phyloP scores from a whole-genome alignment of 768 basidiomycete species.

The Filobasidium floriforme region DNA sequence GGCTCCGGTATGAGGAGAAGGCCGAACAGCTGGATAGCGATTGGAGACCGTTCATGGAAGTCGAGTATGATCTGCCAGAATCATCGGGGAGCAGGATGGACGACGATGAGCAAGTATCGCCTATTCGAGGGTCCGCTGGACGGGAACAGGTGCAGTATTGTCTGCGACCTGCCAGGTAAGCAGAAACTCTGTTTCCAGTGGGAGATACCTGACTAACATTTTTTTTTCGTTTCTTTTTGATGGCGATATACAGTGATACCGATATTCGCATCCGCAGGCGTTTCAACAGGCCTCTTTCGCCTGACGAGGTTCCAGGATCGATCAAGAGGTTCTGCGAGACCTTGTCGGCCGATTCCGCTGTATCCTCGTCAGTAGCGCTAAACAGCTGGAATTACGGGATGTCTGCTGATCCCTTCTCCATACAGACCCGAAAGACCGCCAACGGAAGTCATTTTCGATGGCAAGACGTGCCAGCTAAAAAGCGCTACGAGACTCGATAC shows the following conservation, averaged over 20 bases:
- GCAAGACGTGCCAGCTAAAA: background rate
- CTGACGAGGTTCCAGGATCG: background rate
- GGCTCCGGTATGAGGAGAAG: background rate
- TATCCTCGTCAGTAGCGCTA: background rate
- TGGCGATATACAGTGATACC: background rate
- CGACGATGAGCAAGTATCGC: background rate
- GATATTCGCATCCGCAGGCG: background rate
- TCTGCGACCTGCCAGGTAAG: background rate
- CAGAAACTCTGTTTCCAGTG: background rate
- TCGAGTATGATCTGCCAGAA: background rate
- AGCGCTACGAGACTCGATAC: background rate
- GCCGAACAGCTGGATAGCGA: background rate
- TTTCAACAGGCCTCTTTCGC: background rate
- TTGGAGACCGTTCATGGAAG: conserved; percentile 1
- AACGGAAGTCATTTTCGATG: background rate
- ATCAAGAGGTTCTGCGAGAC: background rate
- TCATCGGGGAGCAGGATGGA: background rate
- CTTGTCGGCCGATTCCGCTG: background rate
- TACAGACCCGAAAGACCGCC: background rate
- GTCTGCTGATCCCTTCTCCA: background rate
- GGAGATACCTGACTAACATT: no score
- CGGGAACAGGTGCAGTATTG: conserved; percentile 4
- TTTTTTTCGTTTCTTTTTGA: no score
- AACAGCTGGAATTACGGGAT: background rate
- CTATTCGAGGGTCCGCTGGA: background rate